phyloP scores from a whole-genome alignment of 2,329 filamentous ascomycete genomes.

The Cordyceps cateniannulata region DNA sequence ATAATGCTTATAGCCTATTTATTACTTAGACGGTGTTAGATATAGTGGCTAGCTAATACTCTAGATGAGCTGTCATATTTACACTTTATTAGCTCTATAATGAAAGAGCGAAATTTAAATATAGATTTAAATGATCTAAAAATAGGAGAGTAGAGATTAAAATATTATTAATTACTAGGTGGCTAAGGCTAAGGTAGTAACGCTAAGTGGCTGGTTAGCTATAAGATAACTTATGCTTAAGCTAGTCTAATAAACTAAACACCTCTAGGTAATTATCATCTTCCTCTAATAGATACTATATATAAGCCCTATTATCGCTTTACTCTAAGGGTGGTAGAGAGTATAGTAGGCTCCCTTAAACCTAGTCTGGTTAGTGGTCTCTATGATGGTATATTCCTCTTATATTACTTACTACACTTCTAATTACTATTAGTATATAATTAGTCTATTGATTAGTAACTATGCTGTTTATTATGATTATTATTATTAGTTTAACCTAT shows the following conservation, averaged over 20 bases:
- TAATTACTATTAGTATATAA: neutral
- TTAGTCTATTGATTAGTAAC: neutral
- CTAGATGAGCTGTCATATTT: neutral
- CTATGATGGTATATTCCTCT: neutral
- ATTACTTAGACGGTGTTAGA: neutral
- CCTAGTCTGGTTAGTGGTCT: neutral
- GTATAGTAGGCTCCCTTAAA: neutral
- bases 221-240: neutral
- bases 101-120: neutral
- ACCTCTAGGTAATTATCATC: neutral
- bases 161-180: neutral
- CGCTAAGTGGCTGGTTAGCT: neutral
- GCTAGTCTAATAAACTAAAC: neutral
- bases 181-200: neutral
- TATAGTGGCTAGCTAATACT: neutral
- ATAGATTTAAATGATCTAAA: neutral
- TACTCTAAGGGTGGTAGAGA: neutral
- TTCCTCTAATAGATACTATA: neutral
- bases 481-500: neutral
- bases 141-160: neutral
- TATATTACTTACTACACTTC: neutral
- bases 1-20: neutral
- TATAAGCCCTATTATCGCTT: neutral
- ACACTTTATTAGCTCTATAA: neutral
- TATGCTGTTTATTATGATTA: neutral